Percentiles rank a stretch among this genome's conserved stretches.
Conservation (phyloP, 495 filamentous ascomycete species). For the Aspergillus ellipticus region DNA sequence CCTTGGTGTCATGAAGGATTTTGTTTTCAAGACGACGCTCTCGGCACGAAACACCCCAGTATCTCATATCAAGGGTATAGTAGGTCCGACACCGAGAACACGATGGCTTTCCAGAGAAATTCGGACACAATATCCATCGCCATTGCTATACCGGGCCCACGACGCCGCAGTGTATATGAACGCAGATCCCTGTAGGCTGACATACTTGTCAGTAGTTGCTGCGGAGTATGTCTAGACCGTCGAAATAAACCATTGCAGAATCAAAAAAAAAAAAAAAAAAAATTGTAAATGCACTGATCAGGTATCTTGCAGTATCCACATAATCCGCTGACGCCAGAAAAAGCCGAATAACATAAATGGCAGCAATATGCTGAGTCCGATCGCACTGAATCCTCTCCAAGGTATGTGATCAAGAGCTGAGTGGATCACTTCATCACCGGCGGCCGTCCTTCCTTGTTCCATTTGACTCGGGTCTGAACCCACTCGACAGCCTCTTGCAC, state of each 20-base stretch:
- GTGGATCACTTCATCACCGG: conserved; percentile 77
- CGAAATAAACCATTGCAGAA: neutral
- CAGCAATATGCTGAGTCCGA: neutral
- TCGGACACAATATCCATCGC: no score
- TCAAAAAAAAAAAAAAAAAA: neutral
- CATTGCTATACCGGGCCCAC: no score
- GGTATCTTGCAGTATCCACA: neutral
- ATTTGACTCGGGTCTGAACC: conserved; percentile 84
- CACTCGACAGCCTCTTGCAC: conserved; percentile 95
- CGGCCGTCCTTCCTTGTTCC: conserved; percentile 90
- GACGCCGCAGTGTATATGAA: no score
- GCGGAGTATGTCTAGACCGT: neutral
- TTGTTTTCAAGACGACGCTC: no score
- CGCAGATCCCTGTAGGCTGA: no score
- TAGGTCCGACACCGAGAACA: no score
- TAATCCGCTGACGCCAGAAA: neutral
- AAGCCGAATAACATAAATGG: neutral
- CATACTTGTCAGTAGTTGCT: no score
- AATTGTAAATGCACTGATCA: neutral
- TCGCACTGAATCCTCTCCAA: neutral
- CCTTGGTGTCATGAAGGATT: no score
- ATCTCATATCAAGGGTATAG: no score
- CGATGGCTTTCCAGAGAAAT: no score
- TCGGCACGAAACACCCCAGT: no score
- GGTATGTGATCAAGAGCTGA: neutral